Evolutionary conservation across 352 stramenopile genomes (phyloP), one percentile per base, ranked within the genome.

Genomic region (Globisporangium recalcitrans): DNA sequence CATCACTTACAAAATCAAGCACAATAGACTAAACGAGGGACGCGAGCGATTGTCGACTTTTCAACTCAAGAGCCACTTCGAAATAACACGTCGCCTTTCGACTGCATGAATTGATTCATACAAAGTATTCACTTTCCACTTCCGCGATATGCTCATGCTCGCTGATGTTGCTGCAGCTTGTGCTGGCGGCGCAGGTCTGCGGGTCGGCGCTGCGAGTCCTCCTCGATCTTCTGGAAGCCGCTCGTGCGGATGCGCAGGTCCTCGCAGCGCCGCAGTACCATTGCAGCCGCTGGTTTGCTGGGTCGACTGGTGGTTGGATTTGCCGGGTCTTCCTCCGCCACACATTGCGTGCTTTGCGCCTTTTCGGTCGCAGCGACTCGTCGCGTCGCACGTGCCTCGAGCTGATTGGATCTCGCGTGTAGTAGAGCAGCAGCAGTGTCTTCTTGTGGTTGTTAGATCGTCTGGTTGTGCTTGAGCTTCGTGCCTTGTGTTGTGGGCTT

Each of bases 151-250:
- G 34, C 6, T 65, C n/a, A n/a, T 56, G 36, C 58, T 71, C 66
- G 8, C 8, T 34, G 40, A 14, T 63, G 56, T 4, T 60, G 62
- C 14, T 42, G 52, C 6, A 61, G 53, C 49, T 63, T 68, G 11
- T 60, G 64, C 24, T 71, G 61, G 27, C 73, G 71, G 0, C 71
- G 74, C 61, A 79, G 53, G 31, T 72, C 62, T 0, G 61, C 53
- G 0, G 70, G 69, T 0, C 63, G 44, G 24, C 74, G 73, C 67
- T 75, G 61, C 22, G 76, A 75, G 34, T 77, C 68, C 63, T 93
- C 84, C 54, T 90, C 78, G 63, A 93, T 93, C 60, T 70, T 83
- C 65, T 93, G 84, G 67, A 93, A 93, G 61, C 84, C 84, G 52
- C 80, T 80, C 3, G 81, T 92, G 42, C 81, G 81, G 36, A 90